Base-by-base conservation (phyloP, 1,284 basidiomycete genomes). In the Gomphus bonarii region DNA sequence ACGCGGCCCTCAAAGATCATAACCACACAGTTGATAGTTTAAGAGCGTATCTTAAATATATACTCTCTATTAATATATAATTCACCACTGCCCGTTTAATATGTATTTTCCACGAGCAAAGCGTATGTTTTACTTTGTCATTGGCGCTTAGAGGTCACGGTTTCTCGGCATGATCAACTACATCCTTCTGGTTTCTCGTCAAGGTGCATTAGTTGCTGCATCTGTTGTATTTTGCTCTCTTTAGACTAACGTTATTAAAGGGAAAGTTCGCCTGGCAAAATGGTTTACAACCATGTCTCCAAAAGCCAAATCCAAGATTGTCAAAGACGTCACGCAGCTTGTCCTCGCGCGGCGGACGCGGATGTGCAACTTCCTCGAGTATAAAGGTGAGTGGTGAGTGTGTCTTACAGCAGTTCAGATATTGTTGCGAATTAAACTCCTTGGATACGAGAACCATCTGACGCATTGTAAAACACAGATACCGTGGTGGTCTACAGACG, bases 331-430 rank as follows among this genome's bases (percentile, higher is more conserved):
- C 28, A 99, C 97, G 0, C 97, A 99, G 73, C 82, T 99, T 49
- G 97, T 99, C 16, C 81, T 99, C 25, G 94, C 94, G 47, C 82
- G 97, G 48, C 81, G 97, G 62, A 97, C 97, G 53, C 80, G 94
- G 64, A 99, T 99, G 97, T 99, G 95, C 72, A 99, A 99, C 73
- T 94, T 99, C 68, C 73, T 99, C 54, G 97, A 99, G 70, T 99
- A 99, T 79, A 99, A 99, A 76, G 95, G 95, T 92, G 62, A 58
- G n/a, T n/a, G n/a, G n/a, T n/a, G n/a, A n/a, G 78, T 64, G 8
- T 25, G 18, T 38, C 40, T 20, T 46, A n/a, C 12, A 57, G 18
- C 38, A 16, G 38, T 7, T 33, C 20, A 14, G 25, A 20, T 36
- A 35, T 31, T 12, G 18, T 46, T 33, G 22, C 38, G 46, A 54